These are phyloP conservation scores for Citrus reticulata DNA, from an alignment of 345 rosid species.

Conservation along the genomic window DNA sequence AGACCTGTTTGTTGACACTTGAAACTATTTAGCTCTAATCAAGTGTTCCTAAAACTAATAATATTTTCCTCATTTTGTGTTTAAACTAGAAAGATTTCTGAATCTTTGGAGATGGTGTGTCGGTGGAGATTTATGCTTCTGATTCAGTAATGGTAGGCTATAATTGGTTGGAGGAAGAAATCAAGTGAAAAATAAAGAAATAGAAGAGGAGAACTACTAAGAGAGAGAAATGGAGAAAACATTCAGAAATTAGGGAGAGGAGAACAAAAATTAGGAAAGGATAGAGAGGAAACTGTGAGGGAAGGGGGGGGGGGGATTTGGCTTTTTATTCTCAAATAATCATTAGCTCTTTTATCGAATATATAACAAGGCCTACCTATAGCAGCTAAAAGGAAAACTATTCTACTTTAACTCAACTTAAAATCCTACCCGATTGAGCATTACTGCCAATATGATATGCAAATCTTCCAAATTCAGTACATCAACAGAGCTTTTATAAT, in stretches of 20 bases:
- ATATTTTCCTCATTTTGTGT: not conserved
- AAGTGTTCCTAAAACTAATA: not conserved
- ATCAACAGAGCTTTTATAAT: not conserved
- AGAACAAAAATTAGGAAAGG: not conserved
- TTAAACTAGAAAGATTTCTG: not conserved
- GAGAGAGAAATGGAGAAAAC: not conserved
- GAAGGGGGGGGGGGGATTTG: no score
- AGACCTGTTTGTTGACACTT: not conserved
- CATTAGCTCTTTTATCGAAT: not conserved
- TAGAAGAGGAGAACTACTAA: not conserved
- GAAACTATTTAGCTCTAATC: not conserved
- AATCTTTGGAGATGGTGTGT: not conserved
- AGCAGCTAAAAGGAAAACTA: not conserved
- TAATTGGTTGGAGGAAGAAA: no score
- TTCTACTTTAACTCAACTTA: not conserved
- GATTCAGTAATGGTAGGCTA: no score
- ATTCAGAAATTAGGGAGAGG: not conserved
- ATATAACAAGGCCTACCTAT: not conserved
- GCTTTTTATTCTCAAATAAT: not conserved
- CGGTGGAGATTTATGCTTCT: no score
- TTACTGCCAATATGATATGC: not conserved
- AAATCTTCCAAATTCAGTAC: not conserved
- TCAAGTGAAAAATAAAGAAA: not conserved
- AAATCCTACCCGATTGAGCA: not conserved
- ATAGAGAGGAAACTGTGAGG: not conserved